phyloP scores from a whole-genome alignment of 108 stramenopile genomes.

The Cyclotella choctawhatcheeana region DNA sequence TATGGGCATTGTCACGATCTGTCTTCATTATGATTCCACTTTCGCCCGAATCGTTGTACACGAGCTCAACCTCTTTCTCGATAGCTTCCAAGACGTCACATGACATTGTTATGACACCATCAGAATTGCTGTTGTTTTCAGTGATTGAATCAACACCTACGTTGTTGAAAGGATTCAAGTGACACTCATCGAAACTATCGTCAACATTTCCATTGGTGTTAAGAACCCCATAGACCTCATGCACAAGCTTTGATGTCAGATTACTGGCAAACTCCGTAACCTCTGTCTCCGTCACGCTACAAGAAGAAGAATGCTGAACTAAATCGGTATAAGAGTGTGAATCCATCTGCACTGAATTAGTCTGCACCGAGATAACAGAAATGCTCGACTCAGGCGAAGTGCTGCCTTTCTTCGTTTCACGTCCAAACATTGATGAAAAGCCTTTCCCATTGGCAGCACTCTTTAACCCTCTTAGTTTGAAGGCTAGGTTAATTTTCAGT shows the following conservation, averaged over 20 bases:
- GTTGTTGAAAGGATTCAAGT: neutral
- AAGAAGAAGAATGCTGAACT: conserved; percentile 1
- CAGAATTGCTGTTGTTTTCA: too few relatives aligned
- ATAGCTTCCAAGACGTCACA: neutral
- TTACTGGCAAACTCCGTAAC: conserved; percentile 8
- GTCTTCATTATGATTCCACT: neutral
- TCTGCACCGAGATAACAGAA: neutral
- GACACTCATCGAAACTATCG: neutral
- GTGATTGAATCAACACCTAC: neutral
- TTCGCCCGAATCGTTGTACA: neutral
- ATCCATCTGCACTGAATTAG: neutral
- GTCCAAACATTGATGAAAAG: neutral
- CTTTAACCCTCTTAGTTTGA: conserved; percentile 5
- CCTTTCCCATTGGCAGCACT: neutral
- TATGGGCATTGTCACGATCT: neutral
- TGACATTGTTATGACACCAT: too few relatives aligned
- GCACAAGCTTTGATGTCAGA: conserved; percentile 1
- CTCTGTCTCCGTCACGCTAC: conserved; percentile 16
- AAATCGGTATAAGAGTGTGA: neutral
- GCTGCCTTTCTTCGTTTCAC: neutral
- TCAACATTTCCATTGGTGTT: neutral
- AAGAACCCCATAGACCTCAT: neutral
- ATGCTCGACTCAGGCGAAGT: neutral
- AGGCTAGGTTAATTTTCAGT: neutral
- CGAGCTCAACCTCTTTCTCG: conserved; percentile 1